Conservation (phyloP, 2,329 filamentous ascomycete genomes). For the Incumbomyces lentus region DNA sequence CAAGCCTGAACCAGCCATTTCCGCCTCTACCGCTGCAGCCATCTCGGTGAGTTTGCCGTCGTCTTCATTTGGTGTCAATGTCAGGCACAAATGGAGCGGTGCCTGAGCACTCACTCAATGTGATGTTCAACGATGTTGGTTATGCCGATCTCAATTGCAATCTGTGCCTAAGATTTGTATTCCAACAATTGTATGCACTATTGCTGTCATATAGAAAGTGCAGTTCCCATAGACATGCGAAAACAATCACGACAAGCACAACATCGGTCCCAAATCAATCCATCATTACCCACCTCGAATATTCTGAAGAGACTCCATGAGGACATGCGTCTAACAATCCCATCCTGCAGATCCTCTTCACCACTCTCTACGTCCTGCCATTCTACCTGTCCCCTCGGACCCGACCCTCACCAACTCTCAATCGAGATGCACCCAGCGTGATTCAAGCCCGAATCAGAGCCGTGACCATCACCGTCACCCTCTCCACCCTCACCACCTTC, state of each 20-base stretch:
- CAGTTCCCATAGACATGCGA: too few species aligned
- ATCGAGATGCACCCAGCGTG: slow-evolving; percentile 77
- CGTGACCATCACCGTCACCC: slow-evolving; percentile 63
- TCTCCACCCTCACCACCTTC: slow-evolving; percentile 58
- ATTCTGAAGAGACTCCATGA: not conserved
- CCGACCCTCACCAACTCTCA: slow-evolving; percentile 65
- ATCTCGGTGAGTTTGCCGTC: not conserved
- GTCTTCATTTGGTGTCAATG: too few species aligned
- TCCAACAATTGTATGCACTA: too few species aligned
- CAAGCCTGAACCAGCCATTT: slow-evolving; percentile 23
- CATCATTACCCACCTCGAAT: too few species aligned
- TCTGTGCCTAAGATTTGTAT: too few species aligned
- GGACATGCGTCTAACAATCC: slow-evolving; percentile 2
- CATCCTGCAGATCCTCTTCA: slow-evolving; percentile 54
- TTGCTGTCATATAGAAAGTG: too few species aligned
- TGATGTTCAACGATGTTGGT: too few species aligned
- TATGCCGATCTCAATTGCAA: too few species aligned
- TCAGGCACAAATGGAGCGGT: too few species aligned
- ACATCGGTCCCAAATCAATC: too few species aligned
- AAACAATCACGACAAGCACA: too few species aligned
- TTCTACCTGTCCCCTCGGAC: slow-evolving; percentile 77
- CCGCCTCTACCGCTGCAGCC: not conserved
- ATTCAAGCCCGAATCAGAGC: slow-evolving; percentile 77
- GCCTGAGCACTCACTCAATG: too few species aligned
- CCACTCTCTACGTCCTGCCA: slow-evolving; percentile 78